Conservation (phyloP, 2,329 filamentous ascomycete genomes). For the Hyphodiscus sp. region DNA sequence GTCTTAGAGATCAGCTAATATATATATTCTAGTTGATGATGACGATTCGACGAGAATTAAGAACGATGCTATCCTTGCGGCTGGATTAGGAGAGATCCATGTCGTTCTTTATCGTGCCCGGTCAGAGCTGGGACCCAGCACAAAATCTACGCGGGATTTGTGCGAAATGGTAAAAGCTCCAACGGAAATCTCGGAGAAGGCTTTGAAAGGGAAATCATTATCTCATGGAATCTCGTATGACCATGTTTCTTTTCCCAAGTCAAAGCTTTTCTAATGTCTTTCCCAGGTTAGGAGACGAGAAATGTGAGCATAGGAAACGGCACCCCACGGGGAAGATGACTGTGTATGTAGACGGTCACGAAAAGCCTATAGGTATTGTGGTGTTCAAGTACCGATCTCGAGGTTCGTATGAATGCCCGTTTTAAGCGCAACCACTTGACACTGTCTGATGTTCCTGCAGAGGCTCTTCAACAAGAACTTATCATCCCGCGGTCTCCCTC, state of each 20-base stretch:
- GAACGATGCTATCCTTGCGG: constrained; percentile 11
- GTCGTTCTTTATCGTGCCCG: constrained; percentile 9
- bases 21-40: constrained; percentile 15
- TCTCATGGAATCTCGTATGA: constrained; percentile 9
- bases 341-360: background rate
- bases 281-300: background rate
- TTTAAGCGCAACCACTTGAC: background rate
- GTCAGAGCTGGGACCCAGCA: background rate
- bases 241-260: background rate
- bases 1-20: background rate
- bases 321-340: constrained; percentile 1
- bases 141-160: too few species aligned
- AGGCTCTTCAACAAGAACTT: constrained; percentile 16
- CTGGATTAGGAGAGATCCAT: constrained; percentile 13
- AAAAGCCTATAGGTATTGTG: constrained; percentile 2
- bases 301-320: constrained; percentile 1
- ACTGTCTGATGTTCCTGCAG: background rate
- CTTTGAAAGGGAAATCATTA: constrained; percentile 4
- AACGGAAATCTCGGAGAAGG: constrained; percentile 7
- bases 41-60: constrained; percentile 9
- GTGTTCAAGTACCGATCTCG: constrained; percentile 9
- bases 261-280: background rate
- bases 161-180: background rate
- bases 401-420: background rate
- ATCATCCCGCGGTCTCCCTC: background rate